Evolutionary conservation across 2,329 filamentous ascomycete species (phyloP), one percentile per base, ranked within the genome.

Genomic region (Cyanodermella asteris): DNA sequence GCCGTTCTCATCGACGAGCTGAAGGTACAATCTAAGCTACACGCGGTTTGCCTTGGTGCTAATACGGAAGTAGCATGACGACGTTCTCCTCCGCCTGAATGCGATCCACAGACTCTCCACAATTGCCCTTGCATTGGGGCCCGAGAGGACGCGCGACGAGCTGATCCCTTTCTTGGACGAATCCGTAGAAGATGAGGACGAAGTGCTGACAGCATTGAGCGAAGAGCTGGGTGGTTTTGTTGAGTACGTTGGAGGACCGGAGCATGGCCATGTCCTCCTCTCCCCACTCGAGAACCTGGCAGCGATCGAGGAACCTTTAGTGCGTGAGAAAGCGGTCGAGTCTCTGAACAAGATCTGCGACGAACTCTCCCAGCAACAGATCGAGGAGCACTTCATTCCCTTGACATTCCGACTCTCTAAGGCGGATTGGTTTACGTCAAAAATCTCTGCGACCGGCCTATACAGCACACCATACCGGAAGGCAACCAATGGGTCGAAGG

Each of bases 341-440:
- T 97, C 87, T 23, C 68, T 97, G 39, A 97, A 97, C 67, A 97
- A 93, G 60, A 94, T 97, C 50, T 94, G 87, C 64, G 69, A 72
- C 45, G 71, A 91, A 48, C 65, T 97, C 28, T 91, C 81, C 25
- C 59, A 80, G 40, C 66, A 80, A 50, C 87, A 97, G 58, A 73
- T 94, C 46, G 87, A 97, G 60, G 78, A 93, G 43, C 77, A 82
- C 54, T 94, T 94, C 56, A 84, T 97, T 39, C 87, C 87, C 33
- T 72, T 97, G 44, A 82, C 82, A 31, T 68, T 91, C 44, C 80
- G 87, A 46, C 76, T 97, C 33, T 90, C 87, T 36, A 97, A 94
- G 64, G 87, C 87, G 53, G 87, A 97, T 56, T 97, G 87, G 87
- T 97, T 97, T 53, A 97, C 87, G 29, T 94, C 87, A 36, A 97